phyloP scores from a whole-genome alignment of 1,284 basidiomycete species.

The Malassezia sp. region DNA sequence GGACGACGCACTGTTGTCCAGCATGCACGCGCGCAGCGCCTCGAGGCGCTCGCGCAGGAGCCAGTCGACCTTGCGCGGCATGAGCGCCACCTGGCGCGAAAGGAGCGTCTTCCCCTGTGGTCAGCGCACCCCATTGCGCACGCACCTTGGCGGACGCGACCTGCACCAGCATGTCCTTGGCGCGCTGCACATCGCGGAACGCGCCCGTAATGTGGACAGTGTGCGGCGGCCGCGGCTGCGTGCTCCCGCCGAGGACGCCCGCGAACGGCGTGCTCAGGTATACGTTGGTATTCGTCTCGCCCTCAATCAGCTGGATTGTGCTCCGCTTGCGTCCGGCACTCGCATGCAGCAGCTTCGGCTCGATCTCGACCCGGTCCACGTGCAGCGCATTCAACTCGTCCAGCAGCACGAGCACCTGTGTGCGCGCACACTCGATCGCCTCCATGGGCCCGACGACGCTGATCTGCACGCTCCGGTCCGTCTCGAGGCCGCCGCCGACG shows the following conservation, averaged over 20 bases:
- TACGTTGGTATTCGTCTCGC: slow-evolving; percentile 93
- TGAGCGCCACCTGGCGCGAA: slow-evolving; percentile 79
- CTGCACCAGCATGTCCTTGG: slow-evolving; percentile 85
- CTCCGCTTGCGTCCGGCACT: slow-evolving; percentile 79
- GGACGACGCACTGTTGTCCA: no score
- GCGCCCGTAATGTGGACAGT: slow-evolving; percentile 93
- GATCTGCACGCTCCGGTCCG: slow-evolving; percentile 81
- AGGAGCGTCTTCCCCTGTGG: slow-evolving; percentile 81
- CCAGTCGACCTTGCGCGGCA: slow-evolving; percentile 96
- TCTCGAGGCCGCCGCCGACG: slow-evolving; percentile 62
- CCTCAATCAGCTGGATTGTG: slow-evolving; percentile 80
- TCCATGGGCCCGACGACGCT: slow-evolving; percentile 75
- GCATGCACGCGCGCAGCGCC: slow-evolving; percentile 80
- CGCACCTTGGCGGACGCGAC: slow-evolving; percentile 70
- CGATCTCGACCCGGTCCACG: slow-evolving; percentile 80
- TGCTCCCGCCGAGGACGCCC: slow-evolving; percentile 55
- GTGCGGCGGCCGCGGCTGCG: slow-evolving; percentile 55
- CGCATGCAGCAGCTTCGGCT: slow-evolving; percentile 85
- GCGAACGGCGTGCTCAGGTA: slow-evolving; percentile 84
- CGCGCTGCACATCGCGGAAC: slow-evolving; percentile 88
- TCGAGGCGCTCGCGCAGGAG: slow-evolving; percentile 85
- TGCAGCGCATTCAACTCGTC: slow-evolving; percentile 64
- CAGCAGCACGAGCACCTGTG: slow-evolving; percentile 79
- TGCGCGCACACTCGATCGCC: slow-evolving; percentile 78
- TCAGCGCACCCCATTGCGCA: no score